A percentile compares a stretch with the other conserved stretches of the same genome.
phyloP scores from a whole-genome alignment of 164 flowering plant species.

The Tetrastigma voinierianum region DNA sequence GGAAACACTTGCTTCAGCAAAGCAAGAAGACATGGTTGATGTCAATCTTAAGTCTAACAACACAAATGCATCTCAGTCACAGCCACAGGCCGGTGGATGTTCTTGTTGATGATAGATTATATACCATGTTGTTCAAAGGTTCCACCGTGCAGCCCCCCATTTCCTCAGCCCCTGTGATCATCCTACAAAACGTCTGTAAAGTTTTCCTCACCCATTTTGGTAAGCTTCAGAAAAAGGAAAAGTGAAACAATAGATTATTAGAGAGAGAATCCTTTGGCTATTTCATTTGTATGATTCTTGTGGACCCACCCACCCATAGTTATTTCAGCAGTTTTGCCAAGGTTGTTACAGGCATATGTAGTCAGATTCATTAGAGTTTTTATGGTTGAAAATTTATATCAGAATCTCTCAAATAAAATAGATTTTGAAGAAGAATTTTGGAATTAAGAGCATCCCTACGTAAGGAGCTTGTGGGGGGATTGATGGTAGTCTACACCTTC shows the following conservation, averaged over 20 bases:
- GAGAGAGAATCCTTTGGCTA: conserved; percentile 11
- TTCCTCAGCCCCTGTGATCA: conserved; percentile 1
- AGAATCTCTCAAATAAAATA: no score
- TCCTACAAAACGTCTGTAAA: conserved; percentile 7
- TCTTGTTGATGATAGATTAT: conserved; percentile 48
- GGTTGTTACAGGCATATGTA: no score
- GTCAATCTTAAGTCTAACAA: conserved; percentile 69
- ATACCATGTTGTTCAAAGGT: not conserved
- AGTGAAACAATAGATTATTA: not conserved
- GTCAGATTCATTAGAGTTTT: no score
- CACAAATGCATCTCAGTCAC: conserved; percentile 43
- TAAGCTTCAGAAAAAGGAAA: conserved; percentile 3
- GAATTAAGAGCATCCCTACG: no score
- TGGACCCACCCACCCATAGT: not conserved
- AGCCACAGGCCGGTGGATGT: conserved; percentile 69
- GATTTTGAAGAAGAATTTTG: no score
- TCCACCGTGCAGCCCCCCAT: not conserved
- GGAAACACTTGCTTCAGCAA: conserved; percentile 80
- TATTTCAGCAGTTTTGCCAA: no score
- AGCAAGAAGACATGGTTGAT: conserved; percentile 89
- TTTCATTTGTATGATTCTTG: not conserved
- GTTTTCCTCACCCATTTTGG: conserved; percentile 10
- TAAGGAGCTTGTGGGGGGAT: no score
- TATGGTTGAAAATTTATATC: no score
- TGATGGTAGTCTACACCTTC: no score